Base-by-base conservation (phyloP, 768 basidiomycete species). In the Leccinum sublutescens region DNA sequence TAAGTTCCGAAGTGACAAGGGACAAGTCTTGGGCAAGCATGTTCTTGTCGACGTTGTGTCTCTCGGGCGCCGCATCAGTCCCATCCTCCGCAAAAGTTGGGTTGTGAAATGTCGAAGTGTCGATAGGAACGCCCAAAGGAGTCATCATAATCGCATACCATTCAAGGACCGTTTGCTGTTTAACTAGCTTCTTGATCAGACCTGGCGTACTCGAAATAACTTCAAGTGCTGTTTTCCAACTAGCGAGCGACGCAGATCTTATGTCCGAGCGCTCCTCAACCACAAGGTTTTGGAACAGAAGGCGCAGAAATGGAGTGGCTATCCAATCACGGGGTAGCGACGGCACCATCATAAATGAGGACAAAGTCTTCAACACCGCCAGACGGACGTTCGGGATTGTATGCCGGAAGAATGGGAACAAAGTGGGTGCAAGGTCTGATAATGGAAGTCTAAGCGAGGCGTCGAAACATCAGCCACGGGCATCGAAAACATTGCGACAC, bases 391-490 rank as follows among this genome's bases (percentile, higher is more conserved):
- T 89, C 1, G 90, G 75, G 66, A 99, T 98, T 0, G 96, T 95
- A 73, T 99, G 97, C 17, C 97, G 91, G 76, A 98, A 95, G 80
- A 96, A 98, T 4, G 96, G 93, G 75, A 93, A 98, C 5, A 96
- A 77, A 1, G 89, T 91, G 2, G 91, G 89, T 6, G 95, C 90
- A 57, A 97, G 83, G 3, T 82, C 82, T n/a, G 86, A 80, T 31
- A 98, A 80, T 4, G 93, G 89, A 50, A 87, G 78, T n/a, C 93
- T 95, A 61, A 11, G 33, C 5, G 7, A 50, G 38, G 50, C 36
- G 25, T 15, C 4, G 7, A 51, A 34, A 55, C 36, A 15, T 68
- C 14, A 60, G 62, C 25, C 58, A 51, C 40, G 47, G 11, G 5
- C 29, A 51, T 38, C 43, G 19, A 59, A 47, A 31, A 52, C 17